These are phyloP conservation scores for Verticillium zaregamsianum DNA, from an alignment of 2,329 filamentous ascomycete species.

Conservation along the genomic window DNA sequence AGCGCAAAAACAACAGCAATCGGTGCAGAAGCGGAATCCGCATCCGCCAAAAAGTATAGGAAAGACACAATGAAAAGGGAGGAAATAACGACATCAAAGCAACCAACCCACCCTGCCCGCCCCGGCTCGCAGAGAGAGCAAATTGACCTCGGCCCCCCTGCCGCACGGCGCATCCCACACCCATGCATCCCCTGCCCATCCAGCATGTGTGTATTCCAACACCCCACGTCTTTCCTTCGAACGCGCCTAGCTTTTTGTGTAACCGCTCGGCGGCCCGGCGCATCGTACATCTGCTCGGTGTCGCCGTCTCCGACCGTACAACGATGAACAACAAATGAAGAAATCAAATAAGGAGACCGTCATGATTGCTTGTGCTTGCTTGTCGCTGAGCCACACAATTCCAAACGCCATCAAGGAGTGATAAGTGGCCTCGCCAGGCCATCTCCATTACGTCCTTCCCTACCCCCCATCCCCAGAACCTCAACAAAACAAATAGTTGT, in stretches of 20 bases:
- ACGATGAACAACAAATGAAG: slow-evolving; percentile 4
- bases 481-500: neutral
- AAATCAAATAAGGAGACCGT: slow-evolving; percentile 9
- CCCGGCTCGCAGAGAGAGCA: neutral
- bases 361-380: neutral
- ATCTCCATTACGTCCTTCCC: slow-evolving; percentile 7
- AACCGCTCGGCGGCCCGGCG: slow-evolving; percentile 1
- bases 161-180: neutral
- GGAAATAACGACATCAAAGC: slow-evolving; percentile 4
- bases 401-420: slow-evolving; percentile 14
- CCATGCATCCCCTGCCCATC: neutral
- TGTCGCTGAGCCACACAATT: slow-evolving; percentile 1
- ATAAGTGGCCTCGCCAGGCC: slow-evolving; percentile 7
- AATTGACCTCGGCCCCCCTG: neutral
- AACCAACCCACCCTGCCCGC: neutral
- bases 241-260: slow-evolving; percentile 5
- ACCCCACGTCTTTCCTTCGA: neutral
- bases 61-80: neutral
- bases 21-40: neutral
- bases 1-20: neutral
- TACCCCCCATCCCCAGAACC: neutral
- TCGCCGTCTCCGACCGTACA: slow-evolving; percentile 3
- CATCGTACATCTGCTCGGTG: slow-evolving; percentile 12
- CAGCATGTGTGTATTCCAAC: slow-evolving; percentile 7
- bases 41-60: neutral